A percentile compares a stretch with the other conserved stretches of the same genome.
These are phyloP conservation scores for Glycine latifolia DNA, from an alignment of 306 rosid species.

Conservation along the genomic window DNA sequence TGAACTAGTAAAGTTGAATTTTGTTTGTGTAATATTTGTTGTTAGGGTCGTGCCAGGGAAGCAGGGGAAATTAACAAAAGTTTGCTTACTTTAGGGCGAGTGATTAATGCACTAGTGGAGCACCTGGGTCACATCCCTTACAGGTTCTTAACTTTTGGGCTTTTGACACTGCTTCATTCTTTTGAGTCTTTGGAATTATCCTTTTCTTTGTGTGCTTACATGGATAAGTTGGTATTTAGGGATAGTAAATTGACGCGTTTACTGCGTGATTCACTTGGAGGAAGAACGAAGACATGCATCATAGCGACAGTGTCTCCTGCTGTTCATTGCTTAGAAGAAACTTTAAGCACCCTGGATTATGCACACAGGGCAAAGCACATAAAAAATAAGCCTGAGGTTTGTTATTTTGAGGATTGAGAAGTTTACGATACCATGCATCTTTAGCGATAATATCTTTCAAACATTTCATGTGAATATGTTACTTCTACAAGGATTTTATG, in stretches of 20 bases:
- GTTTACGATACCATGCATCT: not conserved
- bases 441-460: not conserved
- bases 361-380: conserved; percentile 97
- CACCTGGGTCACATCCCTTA: conserved; percentile 98
- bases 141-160: conserved; percentile 68
- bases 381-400: conserved; percentile 94
- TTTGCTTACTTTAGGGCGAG: conserved; percentile 93
- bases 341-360: conserved; percentile 92
- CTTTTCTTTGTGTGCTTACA: conserved; percentile 21
- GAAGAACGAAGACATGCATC: conserved; percentile 98
- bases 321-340: conserved; percentile 96
- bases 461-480: not conserved
- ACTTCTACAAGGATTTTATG: not conserved
- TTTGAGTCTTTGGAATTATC: not conserved
- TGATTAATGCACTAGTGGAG: conserved; percentile 92
- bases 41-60: conserved; percentile 96
- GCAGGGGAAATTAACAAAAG: conserved; percentile 99
- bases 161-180: not conserved
- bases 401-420: conserved; percentile 25
- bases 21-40: conserved; percentile 32
- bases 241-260: conserved; percentile 97
- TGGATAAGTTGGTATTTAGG: conserved; percentile 56
- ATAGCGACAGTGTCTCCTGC: conserved; percentile 99
- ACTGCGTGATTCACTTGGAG: conserved; percentile 98
- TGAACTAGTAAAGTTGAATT: not conserved